Evolutionary conservation across 2,329 filamentous ascomycete species (phyloP), one percentile per base, ranked within the genome.

Genomic region (Trichoderma afroharzianum): DNA sequence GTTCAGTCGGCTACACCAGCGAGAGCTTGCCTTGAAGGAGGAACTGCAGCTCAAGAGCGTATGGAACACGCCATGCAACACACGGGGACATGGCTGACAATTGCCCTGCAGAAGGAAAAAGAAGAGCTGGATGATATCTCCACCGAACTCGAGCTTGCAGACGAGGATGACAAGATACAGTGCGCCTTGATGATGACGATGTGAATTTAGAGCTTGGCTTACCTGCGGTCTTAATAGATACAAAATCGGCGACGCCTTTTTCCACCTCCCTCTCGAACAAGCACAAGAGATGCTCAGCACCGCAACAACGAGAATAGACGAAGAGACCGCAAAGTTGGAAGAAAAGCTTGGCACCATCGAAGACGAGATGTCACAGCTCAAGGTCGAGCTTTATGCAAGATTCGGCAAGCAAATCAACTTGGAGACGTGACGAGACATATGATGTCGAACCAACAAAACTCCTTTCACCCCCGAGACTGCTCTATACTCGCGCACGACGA

Each of bases 381-480:
- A 99, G 86, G 92, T 97, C 72, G 90, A 93, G 73, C 84, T 99
- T 73, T 99, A 99, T 83, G 95, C 94, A 39, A 90, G 97, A 73
- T 99, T 99, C 83, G 96, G 96, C 70, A 90, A 93, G 81, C 97
- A 95, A 81, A 99, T 99, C 86, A 99, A 99, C 83, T 86, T 98
- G 75, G 96, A 99, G 83, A 93, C 92, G 76, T 96, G 85, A 63
- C 11, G 39, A 88, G 71, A 68, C 71, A 73, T 15, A 12, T 6
- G 28, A 28, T 12, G 39, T 28, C 63, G 18, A 15, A 18, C 9
- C 21, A 24, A 58, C 57, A 55, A 55, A 55, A 24, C n/a, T 3
- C 53, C 58, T 36, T 50, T 32, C 26, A 3, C 12, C 12, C 15
- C 33, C 43, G 24, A 43, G 24, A 14, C 11, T 43, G 21, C 32